Base-by-base conservation (phyloP, 2,329 filamentous ascomycete species). In the Leptographium procerum region DNA sequence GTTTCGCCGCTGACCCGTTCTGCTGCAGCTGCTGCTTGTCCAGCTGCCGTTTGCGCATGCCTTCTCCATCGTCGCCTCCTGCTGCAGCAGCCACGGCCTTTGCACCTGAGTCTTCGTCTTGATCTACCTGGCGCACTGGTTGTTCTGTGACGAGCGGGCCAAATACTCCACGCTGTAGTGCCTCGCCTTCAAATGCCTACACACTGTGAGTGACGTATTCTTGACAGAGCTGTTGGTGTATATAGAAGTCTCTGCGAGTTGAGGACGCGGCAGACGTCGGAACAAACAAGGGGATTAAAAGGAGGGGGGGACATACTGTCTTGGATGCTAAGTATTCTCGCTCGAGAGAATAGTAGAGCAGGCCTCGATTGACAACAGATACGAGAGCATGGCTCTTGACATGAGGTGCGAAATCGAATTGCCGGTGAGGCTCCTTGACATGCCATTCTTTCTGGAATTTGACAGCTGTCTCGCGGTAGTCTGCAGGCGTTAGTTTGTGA, bases 381-480 rank as follows among this genome's bases (percentile, higher is more conserved):
- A 86, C 81, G 67, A 86, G 74, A 64, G 83, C 82, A 72, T 85
- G 82, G 65, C 77, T 80, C 70, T 83, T 79, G 70, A 86, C 82
- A 71, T 85, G 78, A 66, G 77, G 79, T 68, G 83, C 83, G 70
- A 86, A 86, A 61, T 79, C 75, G 62, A 86, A 80, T 61, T 84
- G 75, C 66, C 78, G 77, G 69, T 85, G 81, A 65, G 83, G 83
- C 70, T 81, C 76, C 66, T 77, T 74, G 63, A 84, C 73, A 70
- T 83, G 78, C 83, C 83, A 86, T 73, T 86, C 83, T 69, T 85
- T 85, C 67, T 85, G 82, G 65, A 86, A 81, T 69, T 84, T 84
- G 72, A 81, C 79, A 57, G 83, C 83, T 50, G 83, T 84, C 70
- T 86, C 83, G 71, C 80, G 79, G 74, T 84, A 86, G 74, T 85